These are phyloP conservation scores for Peronospora belbahrii DNA, from an alignment of 352 stramenopile genomes.

Conservation along the genomic window DNA sequence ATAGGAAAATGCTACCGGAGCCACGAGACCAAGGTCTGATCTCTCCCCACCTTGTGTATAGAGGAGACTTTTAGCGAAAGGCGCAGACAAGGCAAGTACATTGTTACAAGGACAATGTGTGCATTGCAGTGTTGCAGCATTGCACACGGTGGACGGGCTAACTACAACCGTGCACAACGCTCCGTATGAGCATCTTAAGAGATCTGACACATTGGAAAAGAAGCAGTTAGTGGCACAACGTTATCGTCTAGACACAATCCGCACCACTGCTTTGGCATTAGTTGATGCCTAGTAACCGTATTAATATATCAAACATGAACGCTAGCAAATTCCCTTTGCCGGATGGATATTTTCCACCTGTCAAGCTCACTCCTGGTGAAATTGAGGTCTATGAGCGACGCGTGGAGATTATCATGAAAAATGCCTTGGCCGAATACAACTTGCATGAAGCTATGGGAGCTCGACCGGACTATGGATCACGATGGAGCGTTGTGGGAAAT, in stretches of 20 bases:
- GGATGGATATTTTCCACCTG: slow-evolving; percentile 32
- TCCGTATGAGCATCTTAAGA: slow-evolving; percentile 3
- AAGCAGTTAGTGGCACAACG: slow-evolving; percentile 13
- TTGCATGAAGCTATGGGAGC: slow-evolving; percentile 32
- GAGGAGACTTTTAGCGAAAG: slow-evolving; percentile 19
- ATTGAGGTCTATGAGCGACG: slow-evolving; percentile 31
- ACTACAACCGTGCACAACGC: slow-evolving; percentile 16
- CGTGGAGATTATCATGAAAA: slow-evolving; percentile 36
- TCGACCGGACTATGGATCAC: slow-evolving; percentile 29
- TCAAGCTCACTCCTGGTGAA: slow-evolving; percentile 23
- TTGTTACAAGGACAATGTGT: slow-evolving; percentile 14
- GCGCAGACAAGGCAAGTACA: slow-evolving; percentile 9
- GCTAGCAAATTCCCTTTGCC: slow-evolving; percentile 31
- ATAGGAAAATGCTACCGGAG: not conserved
- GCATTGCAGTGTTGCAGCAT: slow-evolving; percentile 30
- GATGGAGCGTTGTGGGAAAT: slow-evolving; percentile 27
- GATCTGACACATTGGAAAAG: slow-evolving; percentile 30
- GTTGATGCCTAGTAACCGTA: slow-evolving; percentile 4
- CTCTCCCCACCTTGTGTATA: slow-evolving; percentile 7
- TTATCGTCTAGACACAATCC: not conserved
- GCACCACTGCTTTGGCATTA: no score
- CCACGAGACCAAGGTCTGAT: slow-evolving; percentile 16
- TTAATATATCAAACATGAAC: slow-evolving; percentile 14
- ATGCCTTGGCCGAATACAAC: slow-evolving; percentile 36
- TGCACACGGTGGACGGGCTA: slow-evolving; percentile 25